Conservation (phyloP, 441 rosid genomes). For the Heliophila coronopifolia region DNA sequence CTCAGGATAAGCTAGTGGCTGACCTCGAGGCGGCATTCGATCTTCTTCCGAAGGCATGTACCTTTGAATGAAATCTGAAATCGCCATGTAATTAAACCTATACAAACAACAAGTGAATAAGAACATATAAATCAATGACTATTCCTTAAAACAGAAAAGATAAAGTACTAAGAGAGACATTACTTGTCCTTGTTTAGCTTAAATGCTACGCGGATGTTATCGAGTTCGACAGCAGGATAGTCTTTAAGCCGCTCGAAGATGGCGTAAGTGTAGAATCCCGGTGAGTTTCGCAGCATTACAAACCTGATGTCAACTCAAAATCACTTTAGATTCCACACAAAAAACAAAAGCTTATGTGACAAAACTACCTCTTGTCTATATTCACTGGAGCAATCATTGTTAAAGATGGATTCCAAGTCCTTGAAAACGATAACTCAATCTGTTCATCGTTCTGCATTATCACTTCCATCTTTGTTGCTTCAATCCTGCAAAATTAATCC, state of each 20-base stretch:
- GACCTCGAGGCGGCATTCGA: slow-evolving; percentile 43
- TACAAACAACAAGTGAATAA: neutral
- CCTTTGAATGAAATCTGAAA: slow-evolving; percentile 61
- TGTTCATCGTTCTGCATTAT: slow-evolving; percentile 51
- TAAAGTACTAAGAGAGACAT: neutral
- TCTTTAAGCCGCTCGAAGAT: slow-evolving; percentile 31
- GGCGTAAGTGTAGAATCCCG: slow-evolving; percentile 32
- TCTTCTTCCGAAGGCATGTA: slow-evolving; percentile 59
- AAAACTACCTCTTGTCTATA: slow-evolving; percentile 66
- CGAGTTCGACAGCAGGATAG: slow-evolving; percentile 30
- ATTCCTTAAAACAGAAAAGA: too few species aligned
- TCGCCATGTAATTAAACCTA: slow-evolving; percentile 65
- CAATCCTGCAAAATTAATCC: slow-evolving; percentile 41
- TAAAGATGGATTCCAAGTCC: slow-evolving; percentile 52
- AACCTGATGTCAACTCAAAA: slow-evolving; percentile 17
- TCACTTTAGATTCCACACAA: neutral
- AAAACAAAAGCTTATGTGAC: neutral
- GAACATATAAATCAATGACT: too few species aligned
- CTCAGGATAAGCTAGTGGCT: slow-evolving; percentile 55
- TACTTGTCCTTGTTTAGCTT: slow-evolving; percentile 25
- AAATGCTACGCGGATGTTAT: slow-evolving; percentile 27
- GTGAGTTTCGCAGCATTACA: slow-evolving; percentile 24
- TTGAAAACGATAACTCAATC: slow-evolving; percentile 71
- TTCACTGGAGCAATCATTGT: slow-evolving; percentile 55
- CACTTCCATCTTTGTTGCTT: slow-evolving; percentile 56